These are phyloP conservation scores for Colletotrichum falcatum DNA, from an alignment of 2,329 filamentous ascomycete species.

Conservation along the genomic window DNA sequence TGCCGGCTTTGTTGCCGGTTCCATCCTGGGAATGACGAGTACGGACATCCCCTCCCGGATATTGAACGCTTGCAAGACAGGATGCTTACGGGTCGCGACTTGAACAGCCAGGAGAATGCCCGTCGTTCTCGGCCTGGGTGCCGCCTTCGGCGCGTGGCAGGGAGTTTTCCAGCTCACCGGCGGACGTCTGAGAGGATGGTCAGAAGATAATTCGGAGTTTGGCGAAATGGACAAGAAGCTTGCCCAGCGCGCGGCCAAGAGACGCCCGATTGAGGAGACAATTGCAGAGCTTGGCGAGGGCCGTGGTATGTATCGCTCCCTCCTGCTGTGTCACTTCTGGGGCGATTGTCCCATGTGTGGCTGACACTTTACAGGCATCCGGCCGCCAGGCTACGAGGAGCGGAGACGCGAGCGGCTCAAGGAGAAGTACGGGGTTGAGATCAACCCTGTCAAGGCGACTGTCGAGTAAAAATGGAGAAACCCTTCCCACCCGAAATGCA, in stretches of 20 bases:
- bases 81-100: slow-evolving; percentile 25
- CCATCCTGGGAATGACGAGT: slow-evolving; percentile 80
- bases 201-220: slow-evolving; percentile 73
- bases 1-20: slow-evolving; percentile 81
- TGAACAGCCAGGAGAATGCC: slow-evolving; percentile 67
- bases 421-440: slow-evolving; percentile 89
- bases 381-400: slow-evolving; percentile 85
- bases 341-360: not conserved
- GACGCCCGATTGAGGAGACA: slow-evolving; percentile 82
- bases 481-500: not conserved
- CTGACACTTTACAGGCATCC: slow-evolving; percentile 70
- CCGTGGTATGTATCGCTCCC: slow-evolving; percentile 73
- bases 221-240: slow-evolving; percentile 85
- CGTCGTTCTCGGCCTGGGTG: slow-evolving; percentile 76
- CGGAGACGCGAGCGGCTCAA: slow-evolving; percentile 83
- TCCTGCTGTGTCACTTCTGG: not conserved
- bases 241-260: slow-evolving; percentile 77
- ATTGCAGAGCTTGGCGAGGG: slow-evolving; percentile 87
- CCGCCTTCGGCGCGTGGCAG: slow-evolving; percentile 66
- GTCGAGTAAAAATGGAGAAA: slow-evolving; percentile 52
- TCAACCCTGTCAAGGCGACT: slow-evolving; percentile 72
- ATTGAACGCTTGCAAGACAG: slow-evolving; percentile 4
- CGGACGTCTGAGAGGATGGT: slow-evolving; percentile 63
- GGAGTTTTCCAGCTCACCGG: slow-evolving; percentile 77
- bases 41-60: slow-evolving; percentile 50